Evolutionary conservation across 805 yeast genomes (phyloP), one percentile per base, ranked within the genome.

Genomic region (Sugiyamaella floridensis): DNA sequence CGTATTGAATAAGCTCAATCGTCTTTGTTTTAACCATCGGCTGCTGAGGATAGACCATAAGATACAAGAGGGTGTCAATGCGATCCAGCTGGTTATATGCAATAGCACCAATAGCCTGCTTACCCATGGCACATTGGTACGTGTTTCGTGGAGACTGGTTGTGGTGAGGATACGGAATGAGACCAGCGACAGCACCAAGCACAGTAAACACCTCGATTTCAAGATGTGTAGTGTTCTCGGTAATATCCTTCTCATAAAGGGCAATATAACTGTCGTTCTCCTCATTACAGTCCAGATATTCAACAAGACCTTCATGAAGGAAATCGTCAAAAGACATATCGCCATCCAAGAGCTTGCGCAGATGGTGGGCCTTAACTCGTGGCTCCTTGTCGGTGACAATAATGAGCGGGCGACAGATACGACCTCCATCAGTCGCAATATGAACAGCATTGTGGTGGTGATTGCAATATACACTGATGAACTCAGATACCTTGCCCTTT

Each of bases 51-150:
- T 93, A 93, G n/a, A 89, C 96, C 96, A 93, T 87, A 58, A 93
- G 76, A 65, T 93, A 93, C 58, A 93, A 74, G 64, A 93, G 72
- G 0, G 99, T 93, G 66, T 93, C 99, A 60, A 93, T 92, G 69
- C 99, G 83, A 66, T 89, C 80, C 73, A 93, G 87, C 71, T 93
- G 99, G 69, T 93, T 93, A 68, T 93, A 93, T 10, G 95, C 97
- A 71, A 93, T 93, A 1, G 98, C 98, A 61, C 99, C 99, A 70
- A 93, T 92, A n/a, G 99, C 99, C 74, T 93, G 99, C 72, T 89
- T 89, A 82, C 96, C 96, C 96, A 87, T 87, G 66, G 95, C 96
- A 77, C 95, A 87, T 71, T 87, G 96, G 71, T 87, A 87, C 4
- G 95, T 87, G 70, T 87, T 87, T 76, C 96, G 81, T 44, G 96